Conservation (phyloP, 2,329 filamentous ascomycete genomes). For the Acephala macrosclerotiorum region DNA sequence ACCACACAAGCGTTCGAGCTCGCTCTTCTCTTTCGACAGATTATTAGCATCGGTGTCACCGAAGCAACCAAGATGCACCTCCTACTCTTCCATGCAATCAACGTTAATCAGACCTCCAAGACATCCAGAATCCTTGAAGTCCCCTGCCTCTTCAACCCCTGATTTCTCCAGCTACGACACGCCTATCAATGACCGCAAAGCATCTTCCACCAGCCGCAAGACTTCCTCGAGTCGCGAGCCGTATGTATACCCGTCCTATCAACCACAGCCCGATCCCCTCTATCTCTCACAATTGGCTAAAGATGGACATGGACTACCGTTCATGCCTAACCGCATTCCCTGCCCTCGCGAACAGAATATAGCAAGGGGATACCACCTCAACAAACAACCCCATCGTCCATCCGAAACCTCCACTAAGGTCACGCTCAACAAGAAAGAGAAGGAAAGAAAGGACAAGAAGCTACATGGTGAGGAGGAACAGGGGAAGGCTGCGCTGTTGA, state of each 20-base stretch:
- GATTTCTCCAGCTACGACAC: no score
- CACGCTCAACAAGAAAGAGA: conserved; percentile 12
- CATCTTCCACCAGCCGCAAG: no score
- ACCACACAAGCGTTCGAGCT: background rate
- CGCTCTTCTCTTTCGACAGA: background rate
- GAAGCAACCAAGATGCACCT: background rate
- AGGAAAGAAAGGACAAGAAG: background rate
- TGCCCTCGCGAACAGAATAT: background rate
- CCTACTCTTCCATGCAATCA: background rate
- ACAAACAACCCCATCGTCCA: background rate
- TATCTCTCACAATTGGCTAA: background rate
- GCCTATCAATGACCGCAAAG: no score
- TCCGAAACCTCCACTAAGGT: background rate
- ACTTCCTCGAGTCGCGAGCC: no score
- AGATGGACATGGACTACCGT: background rate
- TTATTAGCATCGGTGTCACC: background rate
- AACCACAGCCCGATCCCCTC: conserved; percentile 11
- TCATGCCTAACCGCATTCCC: background rate
- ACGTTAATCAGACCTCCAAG: background rate
- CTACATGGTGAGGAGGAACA: background rate
- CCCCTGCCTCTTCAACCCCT: no score
- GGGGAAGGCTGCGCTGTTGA: no score
- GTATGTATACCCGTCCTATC: background rate
- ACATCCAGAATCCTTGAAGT: background rate
- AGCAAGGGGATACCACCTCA: background rate